These are phyloP conservation scores for Penicillium freii DNA, from an alignment of 2,329 filamentous ascomycete genomes.

Conservation along the genomic window DNA sequence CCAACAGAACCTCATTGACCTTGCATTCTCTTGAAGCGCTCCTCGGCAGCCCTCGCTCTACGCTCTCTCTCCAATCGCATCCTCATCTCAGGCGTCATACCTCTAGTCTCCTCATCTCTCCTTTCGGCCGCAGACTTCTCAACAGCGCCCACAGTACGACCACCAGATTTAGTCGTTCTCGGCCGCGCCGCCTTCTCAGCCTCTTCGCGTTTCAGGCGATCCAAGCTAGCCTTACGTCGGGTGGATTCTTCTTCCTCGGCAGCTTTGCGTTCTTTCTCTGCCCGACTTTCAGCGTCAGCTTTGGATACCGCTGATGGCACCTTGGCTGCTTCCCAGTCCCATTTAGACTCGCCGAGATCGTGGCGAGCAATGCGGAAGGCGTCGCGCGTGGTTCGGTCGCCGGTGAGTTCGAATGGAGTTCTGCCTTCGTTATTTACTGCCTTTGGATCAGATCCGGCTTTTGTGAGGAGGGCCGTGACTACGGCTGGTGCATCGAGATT, in stretches of 20 bases:
- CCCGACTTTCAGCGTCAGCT: conserved; percentile 67
- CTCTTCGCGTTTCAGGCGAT: conserved; percentile 67
- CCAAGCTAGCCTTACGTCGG: conserved; percentile 70
- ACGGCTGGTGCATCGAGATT: conserved; percentile 75
- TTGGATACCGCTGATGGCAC: conserved; percentile 71
- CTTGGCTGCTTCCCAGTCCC: conserved; percentile 74
- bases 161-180: conserved; percentile 52
- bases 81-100: conserved; percentile 83
- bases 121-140: conserved; percentile 76
- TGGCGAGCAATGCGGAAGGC: conserved; percentile 85
- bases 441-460: conserved; percentile 72
- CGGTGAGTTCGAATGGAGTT: conserved; percentile 80
- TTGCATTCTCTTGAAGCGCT: conserved; percentile 70
- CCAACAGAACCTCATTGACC: conserved; percentile 22
- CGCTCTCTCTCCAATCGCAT: conserved; percentile 81
- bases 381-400: conserved; percentile 81
- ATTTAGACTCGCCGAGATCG: conserved; percentile 73
- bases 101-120: conserved; percentile 78
- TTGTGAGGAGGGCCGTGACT: conserved; percentile 72
- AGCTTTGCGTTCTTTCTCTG: conserved; percentile 68
- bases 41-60: conserved; percentile 86
- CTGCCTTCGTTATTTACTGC: conserved; percentile 71
- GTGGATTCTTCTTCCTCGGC: conserved; percentile 66
- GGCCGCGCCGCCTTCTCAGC: conserved; percentile 39
- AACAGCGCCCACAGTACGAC: conserved; percentile 57